These are phyloP conservation scores for Nannochloropsis granulata DNA, from an alignment of 108 stramenopile genomes.

Conservation along the genomic window DNA sequence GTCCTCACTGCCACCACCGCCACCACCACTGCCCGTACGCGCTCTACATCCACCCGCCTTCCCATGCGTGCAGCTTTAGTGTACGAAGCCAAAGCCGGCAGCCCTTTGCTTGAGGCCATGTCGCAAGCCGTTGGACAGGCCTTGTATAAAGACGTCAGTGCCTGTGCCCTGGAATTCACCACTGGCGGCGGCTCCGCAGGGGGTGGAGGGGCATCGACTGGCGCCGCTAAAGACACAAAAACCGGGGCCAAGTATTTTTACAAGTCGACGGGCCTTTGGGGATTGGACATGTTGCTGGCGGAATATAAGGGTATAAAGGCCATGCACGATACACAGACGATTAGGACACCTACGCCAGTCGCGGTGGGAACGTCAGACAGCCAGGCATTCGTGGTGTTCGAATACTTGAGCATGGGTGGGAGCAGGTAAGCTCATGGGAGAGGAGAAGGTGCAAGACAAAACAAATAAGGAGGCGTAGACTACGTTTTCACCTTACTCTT, in stretches of 20 bases:
- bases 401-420: conserved; percentile 51
- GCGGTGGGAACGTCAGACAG: conserved; percentile 42
- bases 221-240: conserved; percentile 31
- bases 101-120: conserved; percentile 17
- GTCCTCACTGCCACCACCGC: too few species aligned
- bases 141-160: conserved; percentile 26
- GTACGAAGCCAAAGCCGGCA: background rate
- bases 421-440: background rate
- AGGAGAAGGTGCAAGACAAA: background rate
- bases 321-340: conserved; percentile 49
- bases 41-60: background rate
- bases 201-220: conserved; percentile 44
- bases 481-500: background rate
- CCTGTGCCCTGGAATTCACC: conserved; percentile 24
- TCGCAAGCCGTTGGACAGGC: conserved; percentile 29
- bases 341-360: conserved; percentile 51
- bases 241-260: conserved; percentile 45
- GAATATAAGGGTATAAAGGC: conserved; percentile 58
- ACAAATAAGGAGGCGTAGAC: background rate
- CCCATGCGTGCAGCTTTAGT: background rate
- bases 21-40: background rate
- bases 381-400: conserved; percentile 49
- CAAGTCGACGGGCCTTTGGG: conserved; percentile 44
- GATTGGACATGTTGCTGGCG: conserved; percentile 46
- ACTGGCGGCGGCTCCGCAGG: conserved; percentile 40